A percentile compares a stretch with the other conserved stretches of the same genome.
These are phyloP conservation scores for Arabis alpina DNA, from an alignment of 345 rosid species.

Conservation along the genomic window DNA sequence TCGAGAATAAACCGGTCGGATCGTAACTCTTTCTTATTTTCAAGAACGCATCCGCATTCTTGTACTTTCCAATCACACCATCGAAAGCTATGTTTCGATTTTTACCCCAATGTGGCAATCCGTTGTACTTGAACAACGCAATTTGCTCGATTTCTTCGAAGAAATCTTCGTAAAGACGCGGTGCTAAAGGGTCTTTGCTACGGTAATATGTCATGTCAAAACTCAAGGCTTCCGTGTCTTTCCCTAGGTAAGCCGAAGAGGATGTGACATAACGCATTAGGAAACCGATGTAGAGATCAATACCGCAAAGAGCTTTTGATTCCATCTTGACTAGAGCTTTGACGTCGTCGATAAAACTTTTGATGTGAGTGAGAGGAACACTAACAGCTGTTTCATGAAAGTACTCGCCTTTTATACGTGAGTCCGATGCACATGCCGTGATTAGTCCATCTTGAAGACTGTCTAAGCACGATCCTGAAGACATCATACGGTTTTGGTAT, in stretches of 20 bases:
- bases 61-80: slow-evolving; percentile 56
- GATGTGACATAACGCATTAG: slow-evolving; percentile 71
- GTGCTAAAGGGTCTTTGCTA: slow-evolving; percentile 61
- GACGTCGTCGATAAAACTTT: slow-evolving; percentile 60
- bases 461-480: slow-evolving; percentile 77
- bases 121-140: slow-evolving; percentile 68
- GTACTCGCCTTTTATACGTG: slow-evolving; percentile 60
- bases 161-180: slow-evolving; percentile 42
- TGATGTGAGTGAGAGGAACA: slow-evolving; percentile 46
- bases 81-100: slow-evolving; percentile 53
- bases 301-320: slow-evolving; percentile 51
- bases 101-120: slow-evolving; percentile 48
- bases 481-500: slow-evolving; percentile 27
- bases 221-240: slow-evolving; percentile 62
- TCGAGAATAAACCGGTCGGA: slow-evolving; percentile 40
- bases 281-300: slow-evolving; percentile 65
- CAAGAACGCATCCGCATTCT: slow-evolving; percentile 45
- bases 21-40: slow-evolving; percentile 58
- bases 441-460: slow-evolving; percentile 48
- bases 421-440: slow-evolving; percentile 66
- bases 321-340: slow-evolving; percentile 53
- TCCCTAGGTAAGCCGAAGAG: slow-evolving; percentile 66
- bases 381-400: slow-evolving; percentile 58
- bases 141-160: slow-evolving; percentile 79
- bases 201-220: slow-evolving; percentile 69